Percentiles rank a stretch among this genome's conserved stretches.
Evolutionary conservation across 768 basidiomycete genomes (phyloP).

Genomic region (Hericium alpestre): DNA sequence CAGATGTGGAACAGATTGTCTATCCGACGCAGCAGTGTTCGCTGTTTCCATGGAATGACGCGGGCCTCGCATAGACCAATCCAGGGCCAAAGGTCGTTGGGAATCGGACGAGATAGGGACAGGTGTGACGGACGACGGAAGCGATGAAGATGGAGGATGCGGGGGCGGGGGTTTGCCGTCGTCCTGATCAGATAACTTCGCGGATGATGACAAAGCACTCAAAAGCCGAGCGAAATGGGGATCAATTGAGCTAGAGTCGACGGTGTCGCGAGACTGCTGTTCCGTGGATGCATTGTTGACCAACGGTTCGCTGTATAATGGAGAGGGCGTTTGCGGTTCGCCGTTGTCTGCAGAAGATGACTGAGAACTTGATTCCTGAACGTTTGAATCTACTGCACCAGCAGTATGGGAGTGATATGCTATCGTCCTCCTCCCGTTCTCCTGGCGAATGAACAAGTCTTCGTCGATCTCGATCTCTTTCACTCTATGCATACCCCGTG

Average conservation of each 20-base stretch:
- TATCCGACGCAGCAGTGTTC: too few species aligned
- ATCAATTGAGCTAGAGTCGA: constrained; percentile 33
- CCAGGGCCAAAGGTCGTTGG: background rate
- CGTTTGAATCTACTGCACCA: constrained; percentile 22
- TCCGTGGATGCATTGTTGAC: constrained; percentile 20
- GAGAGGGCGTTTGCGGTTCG: constrained; percentile 57
- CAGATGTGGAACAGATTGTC: background rate
- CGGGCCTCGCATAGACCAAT: constrained; percentile 1
- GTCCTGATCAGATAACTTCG: constrained; percentile 10
- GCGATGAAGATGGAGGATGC: background rate
- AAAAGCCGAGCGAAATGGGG: constrained; percentile 65
- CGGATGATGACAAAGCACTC: constrained; percentile 50
- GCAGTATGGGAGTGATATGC: constrained; percentile 10
- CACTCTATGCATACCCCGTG: constrained; percentile 27
- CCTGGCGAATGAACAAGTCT: constrained; percentile 15
- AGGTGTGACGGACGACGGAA: background rate
- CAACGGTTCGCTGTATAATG: constrained; percentile 37
- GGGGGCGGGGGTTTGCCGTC: background rate
- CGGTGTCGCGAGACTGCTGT: constrained; percentile 22
- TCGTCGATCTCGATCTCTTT: constrained; percentile 7
- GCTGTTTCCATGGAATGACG: background rate
- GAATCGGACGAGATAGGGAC: background rate
- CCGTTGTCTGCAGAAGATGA: constrained; percentile 51
- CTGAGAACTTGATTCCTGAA: constrained; percentile 59
- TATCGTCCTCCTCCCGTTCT: constrained; percentile 19